A percentile compares a stretch with the other conserved stretches of the same genome.
phyloP scores from a whole-genome alignment of 2,329 filamentous ascomycete genomes.

The Didymella pinodella region DNA sequence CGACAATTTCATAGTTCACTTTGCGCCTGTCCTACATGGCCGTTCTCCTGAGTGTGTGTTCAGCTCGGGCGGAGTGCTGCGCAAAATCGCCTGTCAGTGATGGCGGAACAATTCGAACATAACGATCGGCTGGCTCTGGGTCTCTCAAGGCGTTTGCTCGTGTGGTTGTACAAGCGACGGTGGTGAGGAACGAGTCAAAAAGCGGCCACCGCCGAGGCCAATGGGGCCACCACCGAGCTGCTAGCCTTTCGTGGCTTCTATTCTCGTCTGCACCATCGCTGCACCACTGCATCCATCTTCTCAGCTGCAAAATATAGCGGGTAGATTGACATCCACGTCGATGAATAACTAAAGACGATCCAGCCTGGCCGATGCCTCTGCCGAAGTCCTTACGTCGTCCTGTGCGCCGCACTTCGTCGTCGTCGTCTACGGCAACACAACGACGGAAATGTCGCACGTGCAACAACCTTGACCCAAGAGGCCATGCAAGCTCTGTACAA shows the following conservation, averaged over 20 bases:
- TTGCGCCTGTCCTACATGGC: no score
- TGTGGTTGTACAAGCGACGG: neutral
- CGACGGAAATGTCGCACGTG: slow-evolving; percentile 39
- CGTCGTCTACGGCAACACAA: slow-evolving; percentile 23
- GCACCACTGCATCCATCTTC: slow-evolving; percentile 1
- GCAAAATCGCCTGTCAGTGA: no score
- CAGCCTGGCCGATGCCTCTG: slow-evolving; percentile 32
- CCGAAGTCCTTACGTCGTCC: slow-evolving; percentile 34
- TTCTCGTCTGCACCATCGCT: slow-evolving; percentile 1
- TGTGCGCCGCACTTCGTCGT: slow-evolving; percentile 22
- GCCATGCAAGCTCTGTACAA: slow-evolving; percentile 36
- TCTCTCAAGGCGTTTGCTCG: no score
- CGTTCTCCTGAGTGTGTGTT: no score
- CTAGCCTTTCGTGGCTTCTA: neutral
- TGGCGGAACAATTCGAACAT: no score
- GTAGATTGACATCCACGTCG: neutral
- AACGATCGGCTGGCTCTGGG: no score
- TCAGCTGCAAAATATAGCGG: neutral
- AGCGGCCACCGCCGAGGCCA: neutral
- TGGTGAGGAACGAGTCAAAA: neutral
- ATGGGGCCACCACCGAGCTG: neutral
- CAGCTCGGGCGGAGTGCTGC: no score
- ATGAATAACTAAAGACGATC: neutral
- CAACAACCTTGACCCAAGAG: slow-evolving; percentile 42
- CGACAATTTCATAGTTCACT: no score